These are phyloP conservation scores for Rhododendron simsii DNA, from an alignment of 148 eudicot species.

Conservation along the genomic window DNA sequence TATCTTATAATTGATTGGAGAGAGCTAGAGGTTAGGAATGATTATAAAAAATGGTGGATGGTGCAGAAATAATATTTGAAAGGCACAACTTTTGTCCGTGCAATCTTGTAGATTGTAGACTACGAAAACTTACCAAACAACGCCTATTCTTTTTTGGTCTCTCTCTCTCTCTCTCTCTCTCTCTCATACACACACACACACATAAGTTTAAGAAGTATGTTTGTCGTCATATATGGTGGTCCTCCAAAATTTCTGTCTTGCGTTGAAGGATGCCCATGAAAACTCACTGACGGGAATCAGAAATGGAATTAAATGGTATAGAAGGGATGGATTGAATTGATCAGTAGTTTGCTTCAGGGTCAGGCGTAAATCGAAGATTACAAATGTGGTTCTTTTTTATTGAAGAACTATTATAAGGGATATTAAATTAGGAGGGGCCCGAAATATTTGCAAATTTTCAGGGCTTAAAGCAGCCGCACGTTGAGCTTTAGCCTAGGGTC, in stretches of 20 bases:
- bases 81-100: neutral
- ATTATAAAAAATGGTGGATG: neutral
- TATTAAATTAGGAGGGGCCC: too few species aligned
- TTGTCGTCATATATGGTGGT: too few species aligned
- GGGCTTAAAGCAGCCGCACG: neutral
- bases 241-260: neutral
- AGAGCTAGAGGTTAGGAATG: neutral
- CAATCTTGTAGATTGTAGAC: slow-evolving; percentile 1
- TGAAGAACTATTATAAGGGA: neutral
- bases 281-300: neutral
- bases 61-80: neutral
- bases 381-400: neutral
- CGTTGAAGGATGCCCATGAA: neutral
- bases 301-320: neutral
- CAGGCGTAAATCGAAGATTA: too few species aligned
- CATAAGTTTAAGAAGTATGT: too few species aligned
- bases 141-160: neutral
- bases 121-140: neutral
- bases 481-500: neutral
- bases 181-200: neutral
- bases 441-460: too few species aligned
- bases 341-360: neutral
- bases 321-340: neutral
- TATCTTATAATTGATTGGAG: slow-evolving; percentile 2
- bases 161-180: neutral